phyloP scores from a whole-genome alignment of 768 basidiomycete species.

The Naganishia vaughanmartiniae region DNA sequence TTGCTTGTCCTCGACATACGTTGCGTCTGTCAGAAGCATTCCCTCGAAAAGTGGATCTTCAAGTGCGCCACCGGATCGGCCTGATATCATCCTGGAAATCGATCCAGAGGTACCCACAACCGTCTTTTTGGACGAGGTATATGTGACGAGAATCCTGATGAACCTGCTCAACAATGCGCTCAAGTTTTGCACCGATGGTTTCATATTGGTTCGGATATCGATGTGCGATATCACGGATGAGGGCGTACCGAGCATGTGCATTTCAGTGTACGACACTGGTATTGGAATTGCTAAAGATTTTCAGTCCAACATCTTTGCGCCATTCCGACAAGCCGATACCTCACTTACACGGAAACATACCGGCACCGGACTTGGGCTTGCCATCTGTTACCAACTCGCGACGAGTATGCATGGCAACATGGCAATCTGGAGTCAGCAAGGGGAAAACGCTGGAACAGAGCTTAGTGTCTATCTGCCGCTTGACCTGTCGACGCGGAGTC shows the following conservation, averaged over 20 bases:
- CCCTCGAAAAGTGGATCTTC: constrained; percentile 6
- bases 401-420: constrained; percentile 26
- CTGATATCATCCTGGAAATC: constrained; percentile 23
- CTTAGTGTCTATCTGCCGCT: constrained; percentile 23
- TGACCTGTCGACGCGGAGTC: not conserved
- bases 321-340: constrained; percentile 26
- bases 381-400: constrained; percentile 28
- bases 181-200: constrained; percentile 27
- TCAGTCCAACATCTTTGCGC: constrained; percentile 16
- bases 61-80: constrained; percentile 5
- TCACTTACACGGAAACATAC: constrained; percentile 23
- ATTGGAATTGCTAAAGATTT: constrained; percentile 20
- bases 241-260: constrained; percentile 2
- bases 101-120: constrained; percentile 7
- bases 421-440: constrained; percentile 29
- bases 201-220: constrained; percentile 21
- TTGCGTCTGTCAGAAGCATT: constrained; percentile 7
- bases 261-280: constrained; percentile 25
- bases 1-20: constrained; percentile 19
- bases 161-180: constrained; percentile 29
- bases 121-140: constrained; percentile 28
- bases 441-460: constrained; percentile 23
- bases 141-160: constrained; percentile 25
- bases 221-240: constrained; percentile 14
- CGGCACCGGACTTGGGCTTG: constrained; percentile 22